Conservation (phyloP, 768 basidiomycete species). For the Kwoniella shandongensis region DNA sequence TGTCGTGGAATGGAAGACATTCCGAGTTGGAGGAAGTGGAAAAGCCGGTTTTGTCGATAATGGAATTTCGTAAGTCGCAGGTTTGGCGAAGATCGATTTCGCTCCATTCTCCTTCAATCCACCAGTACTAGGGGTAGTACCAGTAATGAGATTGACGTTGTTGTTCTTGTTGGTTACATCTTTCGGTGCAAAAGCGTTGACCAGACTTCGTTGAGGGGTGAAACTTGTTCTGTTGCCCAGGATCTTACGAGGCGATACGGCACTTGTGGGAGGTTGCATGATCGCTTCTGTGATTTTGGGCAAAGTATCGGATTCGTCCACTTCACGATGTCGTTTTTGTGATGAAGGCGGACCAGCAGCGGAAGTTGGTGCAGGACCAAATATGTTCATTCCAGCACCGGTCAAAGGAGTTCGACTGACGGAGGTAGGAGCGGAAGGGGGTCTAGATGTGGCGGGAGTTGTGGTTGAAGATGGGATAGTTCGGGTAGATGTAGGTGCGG, state of each 20-base stretch:
- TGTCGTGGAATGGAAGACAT: slow-evolving; percentile 7
- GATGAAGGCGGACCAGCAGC: no score
- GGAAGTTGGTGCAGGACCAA: slow-evolving; percentile 5
- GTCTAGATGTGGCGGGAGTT: background rate
- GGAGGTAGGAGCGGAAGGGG: background rate
- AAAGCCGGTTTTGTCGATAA: slow-evolving; percentile 5
- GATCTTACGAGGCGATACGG: background rate
- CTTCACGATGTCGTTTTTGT: slow-evolving; percentile 26
- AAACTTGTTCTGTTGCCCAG: slow-evolving; percentile 7
- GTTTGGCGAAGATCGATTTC: slow-evolving; percentile 4
- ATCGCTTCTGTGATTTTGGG: slow-evolving; percentile 20
- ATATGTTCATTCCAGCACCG: slow-evolving; percentile 11
- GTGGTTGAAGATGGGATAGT: background rate
- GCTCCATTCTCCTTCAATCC: background rate
- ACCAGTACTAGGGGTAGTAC: background rate
- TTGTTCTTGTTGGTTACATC: background rate
- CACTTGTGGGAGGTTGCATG: slow-evolving; percentile 21
- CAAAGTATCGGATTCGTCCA: slow-evolving; percentile 10
- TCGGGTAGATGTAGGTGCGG: background rate
- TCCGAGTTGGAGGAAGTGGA: slow-evolving; percentile 18
- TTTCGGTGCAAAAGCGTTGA: slow-evolving; percentile 3
- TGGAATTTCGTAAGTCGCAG: background rate
- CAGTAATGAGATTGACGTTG: background rate
- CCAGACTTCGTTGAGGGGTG: slow-evolving; percentile 17
- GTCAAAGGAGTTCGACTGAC: background rate